Evolutionary conservation across 1,284 basidiomycete species (phyloP).

Genomic region (Trichosporon sp.): DNA sequence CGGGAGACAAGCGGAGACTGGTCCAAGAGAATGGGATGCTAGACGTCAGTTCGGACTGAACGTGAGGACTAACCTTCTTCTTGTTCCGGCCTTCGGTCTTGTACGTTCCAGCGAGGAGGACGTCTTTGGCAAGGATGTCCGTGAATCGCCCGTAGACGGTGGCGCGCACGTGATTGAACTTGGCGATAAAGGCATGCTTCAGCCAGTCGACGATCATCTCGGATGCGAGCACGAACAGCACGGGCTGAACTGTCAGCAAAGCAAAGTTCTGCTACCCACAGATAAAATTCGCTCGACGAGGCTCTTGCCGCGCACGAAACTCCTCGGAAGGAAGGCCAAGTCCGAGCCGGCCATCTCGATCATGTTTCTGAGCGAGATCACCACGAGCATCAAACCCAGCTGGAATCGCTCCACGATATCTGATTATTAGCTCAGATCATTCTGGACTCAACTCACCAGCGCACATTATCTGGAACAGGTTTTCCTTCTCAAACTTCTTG

Average conservation of each 20-base stretch:
- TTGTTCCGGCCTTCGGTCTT: constrained; percentile 25
- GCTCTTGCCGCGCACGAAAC: constrained; percentile 78
- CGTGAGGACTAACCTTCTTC: constrained; percentile 64
- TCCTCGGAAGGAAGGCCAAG: constrained; percentile 77
- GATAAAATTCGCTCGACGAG: constrained; percentile 79
- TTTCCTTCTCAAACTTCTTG: constrained; percentile 99
- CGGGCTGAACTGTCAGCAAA: constrained; percentile 65
- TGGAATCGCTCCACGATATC: constrained; percentile 99
- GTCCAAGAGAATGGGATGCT: constrained; percentile 78
- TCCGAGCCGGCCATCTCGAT: constrained; percentile 91
- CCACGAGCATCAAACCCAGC: constrained; percentile 82
- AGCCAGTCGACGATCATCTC: constrained; percentile 98
- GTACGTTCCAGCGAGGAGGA: constrained; percentile 71
- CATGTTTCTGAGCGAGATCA: constrained; percentile 91
- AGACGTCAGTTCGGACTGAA: constrained; percentile 50
- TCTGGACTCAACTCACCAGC: constrained; percentile 64
- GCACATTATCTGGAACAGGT: constrained; percentile 98
- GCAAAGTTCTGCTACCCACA: constrained; percentile 59
- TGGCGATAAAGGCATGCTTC: constrained; percentile 99
- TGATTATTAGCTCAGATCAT: constrained; percentile 44
- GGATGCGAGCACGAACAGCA: constrained; percentile 83
- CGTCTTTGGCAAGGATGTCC: constrained; percentile 92
- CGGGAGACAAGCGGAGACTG: constrained; percentile 93
- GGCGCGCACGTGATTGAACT: constrained; percentile 91
- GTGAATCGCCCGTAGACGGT: constrained; percentile 94